phyloP scores from a whole-genome alignment of 768 basidiomycete genomes.

The Agaricus blazei region DNA sequence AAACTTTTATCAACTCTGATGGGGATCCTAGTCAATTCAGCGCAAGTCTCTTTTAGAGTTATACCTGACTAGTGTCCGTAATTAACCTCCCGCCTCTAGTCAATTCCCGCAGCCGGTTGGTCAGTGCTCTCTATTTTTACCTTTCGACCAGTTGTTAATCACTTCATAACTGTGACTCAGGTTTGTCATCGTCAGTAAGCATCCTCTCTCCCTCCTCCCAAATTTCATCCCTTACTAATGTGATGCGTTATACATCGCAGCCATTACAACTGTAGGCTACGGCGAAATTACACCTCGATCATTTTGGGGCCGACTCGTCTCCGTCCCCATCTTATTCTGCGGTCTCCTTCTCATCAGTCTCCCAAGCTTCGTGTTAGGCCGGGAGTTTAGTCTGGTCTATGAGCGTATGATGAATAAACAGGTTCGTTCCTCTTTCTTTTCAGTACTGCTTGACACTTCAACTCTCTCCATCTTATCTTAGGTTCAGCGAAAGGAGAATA shows the following conservation, averaged over 20 bases:
- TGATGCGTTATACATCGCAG: slow-evolving; percentile 26
- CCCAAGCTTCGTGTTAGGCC: slow-evolving; percentile 86
- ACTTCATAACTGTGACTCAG: neutral
- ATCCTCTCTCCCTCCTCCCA: neutral
- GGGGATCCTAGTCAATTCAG: slow-evolving; percentile 80
- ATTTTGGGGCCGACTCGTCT: slow-evolving; percentile 80
- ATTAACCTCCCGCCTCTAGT: slow-evolving; percentile 15
- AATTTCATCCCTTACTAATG: neutral
- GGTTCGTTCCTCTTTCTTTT: slow-evolving; percentile 25
- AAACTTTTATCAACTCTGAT: slow-evolving; percentile 78
- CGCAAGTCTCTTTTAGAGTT: slow-evolving; percentile 30
- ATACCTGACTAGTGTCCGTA: slow-evolving; percentile 30
- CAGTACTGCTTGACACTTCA: neutral
- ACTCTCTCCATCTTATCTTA: neutral
- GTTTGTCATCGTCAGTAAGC: slow-evolving; percentile 80
- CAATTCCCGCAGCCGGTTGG: slow-evolving; percentile 46
- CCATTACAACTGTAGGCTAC: slow-evolving; percentile 88
- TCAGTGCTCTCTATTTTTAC: slow-evolving; percentile 27
- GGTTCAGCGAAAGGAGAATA: neutral
- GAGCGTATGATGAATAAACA: slow-evolving; percentile 60
- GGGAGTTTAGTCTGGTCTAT: slow-evolving; percentile 91
- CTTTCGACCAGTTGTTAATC: slow-evolving; percentile 17
- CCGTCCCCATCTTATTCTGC: slow-evolving; percentile 81
- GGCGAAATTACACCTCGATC: slow-evolving; percentile 90
- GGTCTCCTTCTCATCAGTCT: slow-evolving; percentile 87